A percentile compares a stretch with the other conserved stretches of the same genome.
phyloP scores from a whole-genome alignment of 108 stramenopile species.

The Ochromonas danica region DNA sequence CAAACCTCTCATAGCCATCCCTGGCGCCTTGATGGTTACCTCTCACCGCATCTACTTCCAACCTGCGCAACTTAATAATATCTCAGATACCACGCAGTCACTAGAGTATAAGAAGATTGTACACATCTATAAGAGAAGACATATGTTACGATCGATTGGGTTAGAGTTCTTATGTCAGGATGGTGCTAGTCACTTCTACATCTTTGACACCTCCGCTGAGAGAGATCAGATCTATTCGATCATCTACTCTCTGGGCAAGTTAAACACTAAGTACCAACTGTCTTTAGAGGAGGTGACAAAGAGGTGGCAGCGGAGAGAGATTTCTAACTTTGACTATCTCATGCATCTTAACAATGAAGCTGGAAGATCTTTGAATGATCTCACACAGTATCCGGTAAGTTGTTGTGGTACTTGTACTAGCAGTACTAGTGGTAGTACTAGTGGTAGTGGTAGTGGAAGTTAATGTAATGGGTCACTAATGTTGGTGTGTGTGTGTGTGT shows the following conservation, averaged over 20 bases:
- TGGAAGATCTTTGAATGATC: slow-evolving; percentile 82
- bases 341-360: slow-evolving; percentile 86
- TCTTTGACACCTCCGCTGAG: slow-evolving; percentile 41
- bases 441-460: too few species aligned
- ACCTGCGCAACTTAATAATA: slow-evolving; percentile 59
- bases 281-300: slow-evolving; percentile 28
- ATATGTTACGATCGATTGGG: slow-evolving; percentile 44
- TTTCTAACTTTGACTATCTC: slow-evolving; percentile 93
- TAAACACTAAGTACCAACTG: not conserved
- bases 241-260: not conserved
- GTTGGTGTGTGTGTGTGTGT: too few species aligned
- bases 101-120: slow-evolving; percentile 41
- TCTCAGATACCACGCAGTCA: slow-evolving; percentile 48
- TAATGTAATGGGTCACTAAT: too few species aligned
- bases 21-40: slow-evolving; percentile 55
- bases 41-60: slow-evolving; percentile 56
- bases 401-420: too few species aligned
- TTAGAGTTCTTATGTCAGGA: slow-evolving; percentile 48
- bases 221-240: slow-evolving; percentile 49
- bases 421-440: too few species aligned
- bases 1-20: slow-evolving; percentile 44
- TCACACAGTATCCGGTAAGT: slow-evolving; percentile 88
- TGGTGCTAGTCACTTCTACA: slow-evolving; percentile 39
- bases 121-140: slow-evolving; percentile 25
- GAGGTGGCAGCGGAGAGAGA: slow-evolving; percentile 45